Conservation (phyloP, 257 asterid species). For the Solanum arcanum region DNA sequence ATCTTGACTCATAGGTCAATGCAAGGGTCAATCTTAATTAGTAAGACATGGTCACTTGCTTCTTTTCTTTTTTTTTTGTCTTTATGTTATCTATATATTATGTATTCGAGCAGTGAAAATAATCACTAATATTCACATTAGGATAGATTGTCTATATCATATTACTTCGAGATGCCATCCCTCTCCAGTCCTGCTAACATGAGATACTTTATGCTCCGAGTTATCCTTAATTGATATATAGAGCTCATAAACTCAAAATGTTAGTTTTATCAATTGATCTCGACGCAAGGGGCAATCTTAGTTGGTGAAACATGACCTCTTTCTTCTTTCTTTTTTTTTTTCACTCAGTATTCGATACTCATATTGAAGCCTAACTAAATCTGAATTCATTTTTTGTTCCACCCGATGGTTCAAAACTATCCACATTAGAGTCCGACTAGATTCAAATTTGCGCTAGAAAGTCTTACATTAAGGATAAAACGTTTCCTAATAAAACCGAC, state of each 20-base stretch:
- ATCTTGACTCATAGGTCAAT: not conserved
- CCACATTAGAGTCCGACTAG: not conserved
- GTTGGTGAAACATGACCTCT: not conserved
- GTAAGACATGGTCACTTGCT: not conserved
- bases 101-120: fast-evolving
- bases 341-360: fast-evolving
- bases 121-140: not conserved
- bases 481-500: fast-evolving
- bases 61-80: no score
- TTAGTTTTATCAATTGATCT: not conserved
- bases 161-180: not conserved
- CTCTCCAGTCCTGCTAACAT: not conserved
- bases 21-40: not conserved
- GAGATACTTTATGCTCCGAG: not conserved
- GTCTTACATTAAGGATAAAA: not conserved
- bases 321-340: no score
- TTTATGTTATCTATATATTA: not conserved
- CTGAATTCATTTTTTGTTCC: not conserved
- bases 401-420: not conserved
- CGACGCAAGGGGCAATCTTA: not conserved
- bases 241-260: not conserved
- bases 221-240: not conserved
- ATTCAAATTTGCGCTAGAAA: fast-evolving
- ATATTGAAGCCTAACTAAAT: no score
- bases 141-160: fast-evolving